Percentiles rank a stretch among this genome's conserved stretches.
phyloP scores from a whole-genome alignment of 305 asterid species.

The Andrographis paniculata region DNA sequence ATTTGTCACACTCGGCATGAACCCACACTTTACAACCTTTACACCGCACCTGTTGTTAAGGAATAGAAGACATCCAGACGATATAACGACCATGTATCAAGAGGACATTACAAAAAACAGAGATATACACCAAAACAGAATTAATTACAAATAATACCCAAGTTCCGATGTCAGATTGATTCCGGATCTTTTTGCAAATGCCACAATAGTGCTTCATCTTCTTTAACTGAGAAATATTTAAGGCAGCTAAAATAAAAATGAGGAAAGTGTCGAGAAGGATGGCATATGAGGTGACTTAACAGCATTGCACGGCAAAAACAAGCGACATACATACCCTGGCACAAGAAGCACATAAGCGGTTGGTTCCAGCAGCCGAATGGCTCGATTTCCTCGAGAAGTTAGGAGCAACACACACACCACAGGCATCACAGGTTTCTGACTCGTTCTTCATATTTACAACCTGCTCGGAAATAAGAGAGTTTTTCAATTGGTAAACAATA shows the following conservation, averaged over 20 bases:
- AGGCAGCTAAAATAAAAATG: constrained; percentile 9
- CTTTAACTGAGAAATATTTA: constrained; percentile 53
- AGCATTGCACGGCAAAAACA: constrained; percentile 19
- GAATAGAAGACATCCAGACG: constrained; percentile 11
- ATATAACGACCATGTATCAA: constrained; percentile 11
- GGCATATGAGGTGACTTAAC: constrained; percentile 20
- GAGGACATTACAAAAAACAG: constrained; percentile 14
- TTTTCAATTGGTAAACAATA: too few relatives aligned
- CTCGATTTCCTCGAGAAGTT: constrained; percentile 41
- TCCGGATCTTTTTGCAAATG: constrained; percentile 90
- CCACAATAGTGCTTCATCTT: constrained; percentile 86
- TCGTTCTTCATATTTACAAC: constrained; percentile 40
- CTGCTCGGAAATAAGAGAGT: constrained; percentile 22
- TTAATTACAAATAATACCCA: constrained; percentile 46
- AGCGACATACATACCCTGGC: constrained; percentile 75
- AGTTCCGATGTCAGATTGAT: constrained; percentile 71
- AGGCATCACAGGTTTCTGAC: constrained; percentile 69
- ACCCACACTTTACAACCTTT: constrained; percentile 96
- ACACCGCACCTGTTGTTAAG: constrained; percentile 57
- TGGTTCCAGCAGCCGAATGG: constrained; percentile 42
- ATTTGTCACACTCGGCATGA: constrained; percentile 90
- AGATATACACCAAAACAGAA: constrained; percentile 8
- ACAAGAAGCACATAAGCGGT: constrained; percentile 80
- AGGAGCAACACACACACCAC: constrained; percentile 55
- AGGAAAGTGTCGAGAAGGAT: constrained; percentile 12